Conservation (phyloP, 805 yeast genomes). For the Myxozyma neotropica region DNA sequence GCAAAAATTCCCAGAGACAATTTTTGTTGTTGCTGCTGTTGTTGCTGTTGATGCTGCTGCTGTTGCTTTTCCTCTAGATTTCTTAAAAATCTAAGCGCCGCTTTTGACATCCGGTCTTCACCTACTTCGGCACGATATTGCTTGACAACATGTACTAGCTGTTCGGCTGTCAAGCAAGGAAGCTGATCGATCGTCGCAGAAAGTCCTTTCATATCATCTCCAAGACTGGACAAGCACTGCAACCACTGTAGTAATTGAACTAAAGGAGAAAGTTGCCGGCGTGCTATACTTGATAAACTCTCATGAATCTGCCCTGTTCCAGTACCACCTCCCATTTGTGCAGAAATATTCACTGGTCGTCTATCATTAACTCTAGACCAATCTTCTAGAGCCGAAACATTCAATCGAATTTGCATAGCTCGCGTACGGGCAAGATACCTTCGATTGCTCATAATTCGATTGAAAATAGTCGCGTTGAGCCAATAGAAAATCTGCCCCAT, state of each 20-base stretch:
- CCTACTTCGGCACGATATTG: conserved; percentile 82
- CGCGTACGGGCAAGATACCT: conserved; percentile 75
- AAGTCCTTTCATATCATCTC: conserved; percentile 50
- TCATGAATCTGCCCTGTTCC: conserved; percentile 27
- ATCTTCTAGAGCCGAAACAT: conserved; percentile 83
- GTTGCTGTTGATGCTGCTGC: conserved; percentile 13
- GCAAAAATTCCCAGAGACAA: neutral
- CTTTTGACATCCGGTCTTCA: conserved; percentile 66
- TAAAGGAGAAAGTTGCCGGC: conserved; percentile 67
- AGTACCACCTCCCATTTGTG: conserved; percentile 34
- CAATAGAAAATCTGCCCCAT: conserved; percentile 77
- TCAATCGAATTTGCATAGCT: conserved; percentile 88
- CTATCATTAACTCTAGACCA: conserved; percentile 80
- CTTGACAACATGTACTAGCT: conserved; percentile 68
- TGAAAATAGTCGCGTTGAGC: conserved; percentile 72
- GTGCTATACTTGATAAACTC: conserved; percentile 55
- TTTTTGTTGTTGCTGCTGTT: conserved; percentile 8
- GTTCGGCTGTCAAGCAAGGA: conserved; percentile 66
- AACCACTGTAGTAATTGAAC: conserved; percentile 86
- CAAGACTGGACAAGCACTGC: conserved; percentile 76
- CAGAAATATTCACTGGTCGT: conserved; percentile 44
- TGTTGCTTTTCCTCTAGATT: conserved; percentile 38
- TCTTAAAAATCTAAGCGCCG: conserved; percentile 50
- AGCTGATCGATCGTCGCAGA: conserved; percentile 56
- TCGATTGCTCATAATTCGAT: conserved; percentile 65